phyloP scores from a whole-genome alignment of 1,284 basidiomycete species.

The Moesziomyces parantarcticus region DNA sequence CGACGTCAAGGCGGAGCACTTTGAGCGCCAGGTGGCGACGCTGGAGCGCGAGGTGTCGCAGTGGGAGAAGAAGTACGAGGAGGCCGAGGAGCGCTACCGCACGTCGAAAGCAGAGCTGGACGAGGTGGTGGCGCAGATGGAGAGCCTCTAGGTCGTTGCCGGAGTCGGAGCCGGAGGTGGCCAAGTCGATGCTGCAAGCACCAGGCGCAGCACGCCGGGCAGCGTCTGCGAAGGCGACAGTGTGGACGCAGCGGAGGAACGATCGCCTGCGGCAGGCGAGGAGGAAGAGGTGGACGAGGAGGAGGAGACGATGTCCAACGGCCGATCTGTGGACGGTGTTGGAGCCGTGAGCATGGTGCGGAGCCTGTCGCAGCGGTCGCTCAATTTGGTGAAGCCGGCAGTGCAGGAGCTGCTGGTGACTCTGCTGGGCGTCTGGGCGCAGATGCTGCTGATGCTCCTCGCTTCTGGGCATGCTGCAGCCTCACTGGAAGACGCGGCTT shows the following conservation, averaged over 20 bases:
- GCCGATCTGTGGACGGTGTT: background rate
- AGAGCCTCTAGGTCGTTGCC: slow-evolving; percentile 73
- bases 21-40: slow-evolving; percentile 88
- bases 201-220: background rate
- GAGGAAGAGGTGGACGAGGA: background rate
- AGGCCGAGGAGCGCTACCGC: slow-evolving; percentile 79
- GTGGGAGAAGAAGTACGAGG: slow-evolving; percentile 97
- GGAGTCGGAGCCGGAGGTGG: slow-evolving; percentile 22
- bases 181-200: background rate
- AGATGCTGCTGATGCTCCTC: slow-evolving; percentile 18
- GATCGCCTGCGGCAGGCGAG: background rate
- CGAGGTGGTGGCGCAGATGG: slow-evolving; percentile 85
- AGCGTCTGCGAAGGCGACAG: slow-evolving; percentile 6
- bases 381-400: slow-evolving; percentile 13
- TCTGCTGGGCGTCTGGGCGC: slow-evolving; percentile 28
- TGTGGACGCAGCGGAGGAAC: slow-evolving; percentile 11
- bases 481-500: background rate
- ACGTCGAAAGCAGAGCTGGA: slow-evolving; percentile 85
- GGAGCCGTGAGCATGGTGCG: slow-evolving; percentile 16
- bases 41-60: slow-evolving; percentile 89
- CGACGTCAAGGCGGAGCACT: slow-evolving; percentile 99
- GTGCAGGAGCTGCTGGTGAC: slow-evolving; percentile 17
- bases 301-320: background rate
- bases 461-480: slow-evolving; percentile 3
- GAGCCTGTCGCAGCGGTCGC: slow-evolving; percentile 25